Base-by-base conservation (phyloP, 2,329 filamentous ascomycete species). In the Dactylonectria estremocensis region DNA sequence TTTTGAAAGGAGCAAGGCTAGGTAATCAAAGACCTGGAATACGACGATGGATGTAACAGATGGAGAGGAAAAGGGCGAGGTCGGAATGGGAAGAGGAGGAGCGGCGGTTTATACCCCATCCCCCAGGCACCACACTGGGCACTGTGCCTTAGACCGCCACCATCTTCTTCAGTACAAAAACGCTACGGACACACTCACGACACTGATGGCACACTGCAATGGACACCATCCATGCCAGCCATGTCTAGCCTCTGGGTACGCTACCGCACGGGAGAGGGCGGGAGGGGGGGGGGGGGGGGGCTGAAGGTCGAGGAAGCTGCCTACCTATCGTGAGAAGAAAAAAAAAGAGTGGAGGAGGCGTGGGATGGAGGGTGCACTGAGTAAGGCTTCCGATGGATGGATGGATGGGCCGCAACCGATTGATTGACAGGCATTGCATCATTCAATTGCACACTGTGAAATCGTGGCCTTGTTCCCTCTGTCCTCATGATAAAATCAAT, bases 61-160 rank as follows among this genome's bases (percentile, higher is more conserved):
- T 43, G 54, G 64, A 66, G 58, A 60, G 60, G 61, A 58, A 57
- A 59, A 64, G 61, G 28, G 24, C n/a, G 55, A 62, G 63, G 50
- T 57, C 40, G 55, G 68, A 46, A 49, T 33, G 33, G 43, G 24
- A 54, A 16, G 28, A 48, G 54, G 46, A 62, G 7, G 28, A 50
- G 18, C 45, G 50, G 48, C 63, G 43, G 63, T 65, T 56, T 65
- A 65, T 65, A 61, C 49, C 14, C 22, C 20, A 7, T n/a, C n/a
- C n/a, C n/a, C n/a, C n/a, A 8, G 40, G 35, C 49, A 56, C 37
- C 28, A 46, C 24, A 24, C 22, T n/a, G 16, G 45, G 46, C n/a
- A 18, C 31, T 43, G 35, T 20, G 40, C 53, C 45, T 50, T 35
- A n/a, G 53, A 52, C 53, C 43, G 60, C 60, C 45, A 35, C 11